Evolutionary conservation across 208 protist genomes (phyloP).

Genomic region (Trypanosoma platydactyli): DNA sequence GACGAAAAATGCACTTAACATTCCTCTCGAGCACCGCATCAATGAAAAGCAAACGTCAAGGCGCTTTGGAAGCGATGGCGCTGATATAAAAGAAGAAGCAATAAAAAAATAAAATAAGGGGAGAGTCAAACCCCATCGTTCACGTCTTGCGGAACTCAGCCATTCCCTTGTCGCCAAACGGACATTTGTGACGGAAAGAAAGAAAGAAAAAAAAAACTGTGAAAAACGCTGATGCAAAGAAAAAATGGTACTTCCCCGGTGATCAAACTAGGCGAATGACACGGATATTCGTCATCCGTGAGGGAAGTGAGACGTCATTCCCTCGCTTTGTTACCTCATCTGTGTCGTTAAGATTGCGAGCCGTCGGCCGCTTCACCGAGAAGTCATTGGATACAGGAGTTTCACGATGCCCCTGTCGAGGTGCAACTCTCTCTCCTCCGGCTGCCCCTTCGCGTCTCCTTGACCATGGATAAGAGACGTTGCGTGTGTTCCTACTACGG

Average conservation of each 20-base stretch:
- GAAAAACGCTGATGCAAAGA: not conserved
- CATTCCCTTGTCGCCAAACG: too few species aligned
- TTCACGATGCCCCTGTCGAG: not conserved
- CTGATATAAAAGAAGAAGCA: not conserved
- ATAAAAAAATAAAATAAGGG: slow-evolving; percentile 9
- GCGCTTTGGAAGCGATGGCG: not conserved
- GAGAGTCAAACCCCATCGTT: not conserved
- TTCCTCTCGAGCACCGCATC: too few species aligned
- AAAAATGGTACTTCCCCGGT: not conserved
- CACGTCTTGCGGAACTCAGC: not conserved
- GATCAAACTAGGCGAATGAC: slow-evolving; percentile 5
- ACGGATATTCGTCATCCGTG: slow-evolving; percentile 1
- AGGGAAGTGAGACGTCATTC: not conserved
- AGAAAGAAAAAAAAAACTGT: not conserved
- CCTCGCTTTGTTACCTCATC: not conserved
- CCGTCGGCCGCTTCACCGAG: not conserved
- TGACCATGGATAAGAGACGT: not conserved
- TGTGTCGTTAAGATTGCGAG: not conserved
- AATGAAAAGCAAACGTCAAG: too few species aligned
- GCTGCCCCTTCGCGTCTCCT: not conserved
- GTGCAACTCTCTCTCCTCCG: not conserved
- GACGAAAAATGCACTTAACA: too few species aligned
- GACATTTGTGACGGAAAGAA: not conserved
- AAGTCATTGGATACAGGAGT: not conserved
- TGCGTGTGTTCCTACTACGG: not conserved